A percentile compares a stretch with the other conserved stretches of the same genome.
Conservation (phyloP, 257 asterid genomes). For the Solanum rostratum region DNA sequence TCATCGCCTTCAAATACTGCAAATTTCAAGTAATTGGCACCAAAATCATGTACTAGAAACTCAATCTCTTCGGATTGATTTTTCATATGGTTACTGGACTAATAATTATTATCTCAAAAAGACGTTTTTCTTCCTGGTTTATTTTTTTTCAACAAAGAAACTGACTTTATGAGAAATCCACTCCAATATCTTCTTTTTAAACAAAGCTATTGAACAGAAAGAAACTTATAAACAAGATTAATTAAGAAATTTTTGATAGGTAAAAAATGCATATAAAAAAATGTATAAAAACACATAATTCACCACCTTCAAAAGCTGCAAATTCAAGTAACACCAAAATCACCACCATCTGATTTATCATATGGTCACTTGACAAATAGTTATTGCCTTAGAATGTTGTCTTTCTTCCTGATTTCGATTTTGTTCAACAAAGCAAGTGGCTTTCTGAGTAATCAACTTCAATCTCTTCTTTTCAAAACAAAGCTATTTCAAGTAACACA, state of each 20-base stretch:
- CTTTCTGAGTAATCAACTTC: background rate
- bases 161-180: background rate
- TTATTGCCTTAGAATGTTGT: background rate
- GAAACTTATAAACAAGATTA: background rate
- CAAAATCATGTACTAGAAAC: too few species aligned
- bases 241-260: background rate
- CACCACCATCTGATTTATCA: too few species aligned
- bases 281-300: too few species aligned
- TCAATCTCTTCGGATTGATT: too few species aligned
- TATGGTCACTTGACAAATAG: background rate
- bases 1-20: too few species aligned
- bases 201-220: background rate
- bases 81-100: too few species aligned
- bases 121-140: background rate
- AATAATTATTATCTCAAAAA: too few species aligned
- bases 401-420: background rate
- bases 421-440: background rate
- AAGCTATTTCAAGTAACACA: background rate
- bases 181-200: background rate
- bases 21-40: too few species aligned
- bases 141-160: background rate
- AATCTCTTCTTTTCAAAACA: background rate
- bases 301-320: too few species aligned
- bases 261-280: background rate
- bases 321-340: background rate